Base-by-base conservation (phyloP, 805 yeast species). In the Lipomyces sp. region DNA sequence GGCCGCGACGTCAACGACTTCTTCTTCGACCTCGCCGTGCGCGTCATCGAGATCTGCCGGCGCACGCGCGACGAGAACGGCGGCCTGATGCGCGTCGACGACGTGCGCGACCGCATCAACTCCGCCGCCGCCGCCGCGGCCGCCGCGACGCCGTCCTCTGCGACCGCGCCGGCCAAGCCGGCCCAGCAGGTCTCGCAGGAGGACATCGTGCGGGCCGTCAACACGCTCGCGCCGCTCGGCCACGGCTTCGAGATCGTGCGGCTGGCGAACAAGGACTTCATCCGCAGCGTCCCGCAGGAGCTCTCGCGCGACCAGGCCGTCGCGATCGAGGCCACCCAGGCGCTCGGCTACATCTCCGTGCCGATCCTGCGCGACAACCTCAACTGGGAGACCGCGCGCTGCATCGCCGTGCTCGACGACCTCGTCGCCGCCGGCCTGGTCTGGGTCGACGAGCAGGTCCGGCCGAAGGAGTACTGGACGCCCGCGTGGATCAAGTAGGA, bases 381-480 rank as follows among this genome's bases (percentile, higher is more conserved):
- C 51, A 74, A 74, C 1, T 91, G 98, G 98, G 80, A 76, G 43
- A 63, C 64, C 2, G 70, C 78, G 2, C 71, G 96, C 48, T 75
- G 86, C 46, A 75, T 75, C 55, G 46, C 54, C 21, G 53, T 53
- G 24, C 63, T 91, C 4, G 83, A 85, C 34, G 91, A 85, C 40
- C 81, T 91, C 87, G 84, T 90, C 1, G 74, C 84, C 56, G 76
- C 76, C 44, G 97, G 98, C 2, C 73, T 88, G 47, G 69, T 91
- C 13, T 91, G 98, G 98, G 70, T 89, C 0, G 98, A 90, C 64
- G 48, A 35, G 5, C 73, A 70, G 57, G 69, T 58, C 2, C 34
- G 37, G 13, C 70, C 70, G 32, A 55, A 61, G 2, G 64, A 61
- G 50, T 71, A 66, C 57, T 71, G 74, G 74, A 53, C 64, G 2